These are phyloP conservation scores for Calonectria pseudoreteaudii DNA, from an alignment of 2,329 filamentous ascomycete genomes.

Conservation along the genomic window DNA sequence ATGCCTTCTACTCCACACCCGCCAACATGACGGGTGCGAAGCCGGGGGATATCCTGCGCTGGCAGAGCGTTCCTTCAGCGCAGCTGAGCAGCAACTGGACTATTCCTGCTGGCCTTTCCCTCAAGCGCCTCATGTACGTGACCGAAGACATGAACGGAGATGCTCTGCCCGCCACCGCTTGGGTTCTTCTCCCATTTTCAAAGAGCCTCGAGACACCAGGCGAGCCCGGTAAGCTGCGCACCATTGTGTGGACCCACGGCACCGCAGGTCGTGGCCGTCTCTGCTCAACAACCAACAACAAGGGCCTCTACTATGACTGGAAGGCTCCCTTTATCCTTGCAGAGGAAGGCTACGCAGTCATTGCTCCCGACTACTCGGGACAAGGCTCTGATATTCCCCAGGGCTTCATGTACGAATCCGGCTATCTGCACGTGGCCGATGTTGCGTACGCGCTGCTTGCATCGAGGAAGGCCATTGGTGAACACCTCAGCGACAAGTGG, in stretches of 20 bases:
- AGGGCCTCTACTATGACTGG: not conserved
- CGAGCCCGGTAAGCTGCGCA: not conserved
- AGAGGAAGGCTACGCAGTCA: not conserved
- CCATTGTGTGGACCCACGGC: not conserved
- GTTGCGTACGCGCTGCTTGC: not conserved
- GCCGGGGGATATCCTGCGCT: not conserved
- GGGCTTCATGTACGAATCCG: not conserved
- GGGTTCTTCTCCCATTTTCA: not conserved
- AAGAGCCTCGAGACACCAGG: not conserved
- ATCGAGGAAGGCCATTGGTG: constrained; percentile 11
- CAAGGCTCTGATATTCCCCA: not conserved
- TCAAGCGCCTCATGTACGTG: constrained; percentile 1
- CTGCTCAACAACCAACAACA: not conserved
- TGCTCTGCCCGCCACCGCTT: not conserved
- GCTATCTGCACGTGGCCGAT: not conserved
- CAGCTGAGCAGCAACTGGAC: not conserved
- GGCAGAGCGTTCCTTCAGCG: not conserved
- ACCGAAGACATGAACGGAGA: not conserved
- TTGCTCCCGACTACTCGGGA: not conserved
- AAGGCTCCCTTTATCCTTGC: not conserved
- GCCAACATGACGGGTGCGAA: not conserved
- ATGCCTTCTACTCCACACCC: not conserved
- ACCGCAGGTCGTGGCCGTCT: not conserved
- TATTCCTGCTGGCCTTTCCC: not conserved
- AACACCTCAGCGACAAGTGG: constrained; percentile 33